Conservation (phyloP, 345 rosid species). For the Eutrema japonicum region DNA sequence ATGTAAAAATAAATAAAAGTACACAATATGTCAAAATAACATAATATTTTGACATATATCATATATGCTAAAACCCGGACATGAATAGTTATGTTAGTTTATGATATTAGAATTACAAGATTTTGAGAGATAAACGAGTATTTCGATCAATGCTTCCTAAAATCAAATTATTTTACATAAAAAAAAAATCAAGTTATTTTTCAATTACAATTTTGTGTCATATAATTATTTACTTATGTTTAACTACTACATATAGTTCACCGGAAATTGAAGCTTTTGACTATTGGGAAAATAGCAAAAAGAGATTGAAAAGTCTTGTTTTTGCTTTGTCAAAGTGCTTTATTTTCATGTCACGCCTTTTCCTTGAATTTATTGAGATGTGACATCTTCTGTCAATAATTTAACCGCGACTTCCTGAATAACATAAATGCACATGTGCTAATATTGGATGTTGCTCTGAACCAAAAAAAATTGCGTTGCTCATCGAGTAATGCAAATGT, state of each 20-base stretch:
- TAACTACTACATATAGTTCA: background rate
- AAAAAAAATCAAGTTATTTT: too few relatives aligned
- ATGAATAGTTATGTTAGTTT: too few relatives aligned
- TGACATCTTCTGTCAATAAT: slow-evolving; percentile 28
- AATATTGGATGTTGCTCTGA: slow-evolving; percentile 2
- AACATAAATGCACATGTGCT: slow-evolving; percentile 29
- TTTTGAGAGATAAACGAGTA: too few relatives aligned
- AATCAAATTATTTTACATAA: too few relatives aligned
- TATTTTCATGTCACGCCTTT: slow-evolving; percentile 31
- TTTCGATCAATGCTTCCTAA: too few relatives aligned
- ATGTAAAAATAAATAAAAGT: too few relatives aligned
- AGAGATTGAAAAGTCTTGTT: slow-evolving; percentile 23
- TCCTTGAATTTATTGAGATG: slow-evolving; percentile 30
- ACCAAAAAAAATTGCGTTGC: background rate
- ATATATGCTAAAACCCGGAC: background rate
- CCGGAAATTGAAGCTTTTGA: slow-evolving; percentile 29
- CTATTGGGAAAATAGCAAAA: background rate
- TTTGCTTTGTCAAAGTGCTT: slow-evolving; percentile 26
- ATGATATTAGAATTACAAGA: too few relatives aligned
- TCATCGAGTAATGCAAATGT: background rate
- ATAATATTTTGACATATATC: too few relatives aligned
- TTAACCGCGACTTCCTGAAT: background rate
- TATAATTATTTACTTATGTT: too few relatives aligned
- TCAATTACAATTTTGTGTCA: too few relatives aligned
- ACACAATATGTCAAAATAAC: background rate